Conservation (phyloP, 2,329 filamentous ascomycete genomes). For the Diplodia seriata region DNA sequence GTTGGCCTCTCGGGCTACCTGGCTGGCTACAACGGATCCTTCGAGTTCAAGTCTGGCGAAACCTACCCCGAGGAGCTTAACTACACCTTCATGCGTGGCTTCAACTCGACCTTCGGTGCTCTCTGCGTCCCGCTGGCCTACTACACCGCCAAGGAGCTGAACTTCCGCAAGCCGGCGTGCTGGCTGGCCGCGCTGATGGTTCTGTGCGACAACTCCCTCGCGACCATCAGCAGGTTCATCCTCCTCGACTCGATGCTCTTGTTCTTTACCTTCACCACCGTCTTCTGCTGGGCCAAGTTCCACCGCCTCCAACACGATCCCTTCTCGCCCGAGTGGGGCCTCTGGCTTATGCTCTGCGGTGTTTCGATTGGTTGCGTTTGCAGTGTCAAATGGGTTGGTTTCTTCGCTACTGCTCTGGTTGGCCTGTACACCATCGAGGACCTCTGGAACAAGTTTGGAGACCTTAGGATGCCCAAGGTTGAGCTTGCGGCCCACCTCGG, state of each 20-base stretch:
- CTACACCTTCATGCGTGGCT: constrained; percentile 98
- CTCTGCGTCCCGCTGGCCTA: constrained; percentile 93
- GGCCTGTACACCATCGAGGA: constrained; percentile 96
- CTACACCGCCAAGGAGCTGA: constrained; percentile 89
- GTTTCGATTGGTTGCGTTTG: constrained; percentile 97
- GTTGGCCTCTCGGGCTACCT: constrained; percentile 95
- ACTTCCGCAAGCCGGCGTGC: constrained; percentile 83
- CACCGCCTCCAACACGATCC: constrained; percentile 84
- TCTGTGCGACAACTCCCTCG: constrained; percentile 98
- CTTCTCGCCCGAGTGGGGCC: constrained; percentile 91
- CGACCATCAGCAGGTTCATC: constrained; percentile 97
- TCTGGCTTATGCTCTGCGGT: constrained; percentile 92
- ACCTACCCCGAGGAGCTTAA: constrained; percentile 92
- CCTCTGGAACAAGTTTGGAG: constrained; percentile 97
- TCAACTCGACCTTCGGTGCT: constrained; percentile 95
- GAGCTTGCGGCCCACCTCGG: constrained; percentile 78
- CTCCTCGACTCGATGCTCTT: constrained; percentile 98
- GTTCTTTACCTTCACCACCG: constrained; percentile 97
- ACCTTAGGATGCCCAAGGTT: constrained; percentile 83
- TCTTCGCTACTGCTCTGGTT: constrained; percentile 94
- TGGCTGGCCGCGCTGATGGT: constrained; percentile 98
- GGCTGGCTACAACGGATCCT: constrained; percentile 97
- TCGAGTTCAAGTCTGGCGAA: constrained; percentile 99
- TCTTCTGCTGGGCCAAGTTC: constrained; percentile 97
- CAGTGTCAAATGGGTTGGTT: constrained; percentile 97